Conservation (phyloP, 306 rosid genomes). For the Prinsepia uniflora region DNA sequence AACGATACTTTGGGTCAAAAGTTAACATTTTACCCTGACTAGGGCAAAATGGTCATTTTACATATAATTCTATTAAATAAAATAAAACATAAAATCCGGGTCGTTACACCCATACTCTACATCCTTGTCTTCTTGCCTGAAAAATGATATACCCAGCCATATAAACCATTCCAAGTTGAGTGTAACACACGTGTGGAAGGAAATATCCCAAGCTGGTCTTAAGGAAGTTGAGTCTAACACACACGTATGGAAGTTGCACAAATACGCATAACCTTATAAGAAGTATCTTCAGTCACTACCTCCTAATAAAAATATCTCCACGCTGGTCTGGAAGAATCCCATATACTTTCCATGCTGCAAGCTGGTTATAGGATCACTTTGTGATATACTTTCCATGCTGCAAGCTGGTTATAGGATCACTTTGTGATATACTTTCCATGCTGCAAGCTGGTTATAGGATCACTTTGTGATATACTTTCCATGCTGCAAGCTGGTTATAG, state of each 20-base stretch:
- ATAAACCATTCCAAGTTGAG: slow-evolving; percentile 18
- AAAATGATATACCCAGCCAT: slow-evolving; percentile 26
- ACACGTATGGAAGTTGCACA: slow-evolving; percentile 6
- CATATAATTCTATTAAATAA: too few relatives aligned
- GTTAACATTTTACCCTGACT: too few relatives aligned
- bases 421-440: slow-evolving; percentile 96
- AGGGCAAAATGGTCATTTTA: too few relatives aligned
- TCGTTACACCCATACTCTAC: slow-evolving; percentile 48
- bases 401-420: slow-evolving; percentile 82
- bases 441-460: slow-evolving; percentile 80
- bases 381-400: slow-evolving; percentile 84
- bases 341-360: slow-evolving; percentile 93
- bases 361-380: slow-evolving; percentile 55
- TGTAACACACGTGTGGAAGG: slow-evolving; percentile 14
- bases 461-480: too few relatives aligned
- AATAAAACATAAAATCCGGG: too few relatives aligned
- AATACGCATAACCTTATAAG: neutral
- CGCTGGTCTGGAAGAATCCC: slow-evolving; percentile 92
- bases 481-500: too few relatives aligned
- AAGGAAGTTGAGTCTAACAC: slow-evolving; percentile 19
- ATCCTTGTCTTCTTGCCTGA: slow-evolving; percentile 90
- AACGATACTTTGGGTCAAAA: too few relatives aligned
- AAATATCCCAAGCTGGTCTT: slow-evolving; percentile 8
- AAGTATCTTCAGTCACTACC: slow-evolving; percentile 36
- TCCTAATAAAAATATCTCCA: slow-evolving; percentile 81